Conservation (phyloP, 2,329 filamentous ascomycete species). For the Sordariomycetes sp. region DNA sequence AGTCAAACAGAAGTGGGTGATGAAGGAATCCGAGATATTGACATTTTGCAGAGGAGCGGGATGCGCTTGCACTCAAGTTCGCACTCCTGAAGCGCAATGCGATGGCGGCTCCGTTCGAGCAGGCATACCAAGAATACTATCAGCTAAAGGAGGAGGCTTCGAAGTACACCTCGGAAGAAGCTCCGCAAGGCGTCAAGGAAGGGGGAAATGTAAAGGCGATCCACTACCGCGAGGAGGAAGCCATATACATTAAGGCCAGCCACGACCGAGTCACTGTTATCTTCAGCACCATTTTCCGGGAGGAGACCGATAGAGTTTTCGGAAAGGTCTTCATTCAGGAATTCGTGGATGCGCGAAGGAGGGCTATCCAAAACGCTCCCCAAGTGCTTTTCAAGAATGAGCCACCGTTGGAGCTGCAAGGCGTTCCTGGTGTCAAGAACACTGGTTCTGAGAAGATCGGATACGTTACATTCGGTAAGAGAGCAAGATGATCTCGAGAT, state of each 20-base stretch:
- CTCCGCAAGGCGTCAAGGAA: constrained; percentile 81
- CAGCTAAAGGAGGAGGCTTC: constrained; percentile 78
- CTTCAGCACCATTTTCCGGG: constrained; percentile 95
- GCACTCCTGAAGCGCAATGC: constrained; percentile 94
- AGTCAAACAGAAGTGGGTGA: not conserved
- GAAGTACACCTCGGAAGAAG: constrained; percentile 87
- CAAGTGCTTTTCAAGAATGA: constrained; percentile 96
- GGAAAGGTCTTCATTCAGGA: constrained; percentile 98
- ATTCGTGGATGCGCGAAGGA: constrained; percentile 90
- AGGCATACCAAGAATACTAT: constrained; percentile 90
- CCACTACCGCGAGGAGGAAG: constrained; percentile 97
- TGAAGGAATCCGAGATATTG: not conserved
- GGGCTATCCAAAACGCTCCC: constrained; percentile 95
- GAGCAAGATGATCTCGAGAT: not conserved
- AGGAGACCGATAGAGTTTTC: constrained; percentile 95
- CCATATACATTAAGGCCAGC: constrained; percentile 96
- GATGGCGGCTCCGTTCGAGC: constrained; percentile 97
- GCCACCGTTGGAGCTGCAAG: constrained; percentile 82
- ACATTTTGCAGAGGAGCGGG: constrained; percentile 57
- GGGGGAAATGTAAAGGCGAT: constrained; percentile 92
- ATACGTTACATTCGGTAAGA: constrained; percentile 92
- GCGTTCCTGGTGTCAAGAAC: constrained; percentile 71
- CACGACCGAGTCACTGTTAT: constrained; percentile 97
- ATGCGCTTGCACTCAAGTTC: constrained; percentile 79
- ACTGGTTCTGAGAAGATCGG: constrained; percentile 78